Conservation (phyloP, 768 basidiomycete genomes). For the Collybia sp. region DNA sequence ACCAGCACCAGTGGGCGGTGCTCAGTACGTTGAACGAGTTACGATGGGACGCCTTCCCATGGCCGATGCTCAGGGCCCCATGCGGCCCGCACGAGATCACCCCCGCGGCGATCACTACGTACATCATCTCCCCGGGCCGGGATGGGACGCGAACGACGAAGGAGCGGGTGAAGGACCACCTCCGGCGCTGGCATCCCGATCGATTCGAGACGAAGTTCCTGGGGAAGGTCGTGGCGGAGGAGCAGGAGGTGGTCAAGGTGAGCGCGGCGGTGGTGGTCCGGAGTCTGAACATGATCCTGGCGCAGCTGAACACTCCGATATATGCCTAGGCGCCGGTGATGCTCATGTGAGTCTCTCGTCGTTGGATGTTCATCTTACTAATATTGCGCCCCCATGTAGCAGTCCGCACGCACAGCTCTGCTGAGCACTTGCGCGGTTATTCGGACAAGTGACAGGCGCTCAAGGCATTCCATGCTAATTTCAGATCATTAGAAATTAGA, state of each 20-base stretch:
- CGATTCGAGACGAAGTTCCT: slow-evolving; percentile 63
- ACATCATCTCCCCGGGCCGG: slow-evolving; percentile 52
- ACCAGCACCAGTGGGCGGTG: slow-evolving; percentile 56
- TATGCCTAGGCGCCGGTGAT: too few species aligned
- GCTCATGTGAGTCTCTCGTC: too few species aligned
- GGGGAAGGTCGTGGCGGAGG: slow-evolving; percentile 56
- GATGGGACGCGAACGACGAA: slow-evolving; percentile 51
- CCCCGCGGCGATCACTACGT: slow-evolving; percentile 47
- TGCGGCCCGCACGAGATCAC: slow-evolving; percentile 58
- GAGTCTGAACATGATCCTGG: too few species aligned
- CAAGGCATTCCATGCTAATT: too few species aligned
- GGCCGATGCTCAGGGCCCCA: slow-evolving; percentile 65
- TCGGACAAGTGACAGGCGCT: too few species aligned
- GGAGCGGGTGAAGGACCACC: slow-evolving; percentile 72
- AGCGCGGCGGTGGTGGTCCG: slow-evolving; percentile 74
- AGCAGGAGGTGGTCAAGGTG: slow-evolving; percentile 62
- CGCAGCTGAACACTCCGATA: too few species aligned
- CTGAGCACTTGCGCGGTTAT: too few species aligned
- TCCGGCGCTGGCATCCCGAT: slow-evolving; percentile 80
- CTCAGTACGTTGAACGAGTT: slow-evolving; percentile 37
- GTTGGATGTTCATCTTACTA: too few species aligned
- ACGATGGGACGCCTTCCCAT: slow-evolving; percentile 67
- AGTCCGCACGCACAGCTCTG: too few species aligned
- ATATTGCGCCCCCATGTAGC: too few species aligned
- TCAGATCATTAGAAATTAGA: too few species aligned